A percentile compares a stretch with the other conserved stretches of the same genome.
phyloP scores from a whole-genome alignment of 1,139 yeast species.

The Debaryomycetaceae sp. region DNA sequence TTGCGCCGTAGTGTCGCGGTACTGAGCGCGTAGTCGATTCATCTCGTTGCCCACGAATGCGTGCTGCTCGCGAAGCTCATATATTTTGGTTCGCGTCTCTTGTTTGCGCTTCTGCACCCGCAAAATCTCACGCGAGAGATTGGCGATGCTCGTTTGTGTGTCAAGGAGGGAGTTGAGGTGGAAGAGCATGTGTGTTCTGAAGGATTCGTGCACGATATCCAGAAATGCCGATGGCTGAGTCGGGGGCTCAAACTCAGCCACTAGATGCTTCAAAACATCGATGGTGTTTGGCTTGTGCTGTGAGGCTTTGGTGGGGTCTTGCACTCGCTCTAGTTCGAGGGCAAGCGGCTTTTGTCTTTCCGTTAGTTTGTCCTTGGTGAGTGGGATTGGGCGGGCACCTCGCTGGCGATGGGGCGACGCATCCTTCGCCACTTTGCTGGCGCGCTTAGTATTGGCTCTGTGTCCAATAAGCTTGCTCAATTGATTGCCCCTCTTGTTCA shows the following conservation, averaged over 20 bases:
- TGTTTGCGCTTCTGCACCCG: conserved; percentile 38
- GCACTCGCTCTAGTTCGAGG: conserved; percentile 28
- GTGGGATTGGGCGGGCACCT: conserved; percentile 13
- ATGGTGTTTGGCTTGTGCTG: conserved; percentile 14
- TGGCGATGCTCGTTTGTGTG: conserved; percentile 38
- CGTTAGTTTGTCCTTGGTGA: conserved; percentile 15
- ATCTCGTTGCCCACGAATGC: conserved; percentile 35
- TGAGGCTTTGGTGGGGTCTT: conserved; percentile 11
- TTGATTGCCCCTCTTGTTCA: conserved; percentile 1
- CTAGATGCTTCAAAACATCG: conserved; percentile 34
- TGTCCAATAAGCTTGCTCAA: conserved; percentile 2
- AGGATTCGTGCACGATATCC: conserved; percentile 23
- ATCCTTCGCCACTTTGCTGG: too few species aligned
- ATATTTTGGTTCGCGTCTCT: conserved; percentile 35
- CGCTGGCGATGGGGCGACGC: too few species aligned
- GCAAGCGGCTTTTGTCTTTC: conserved; percentile 26
- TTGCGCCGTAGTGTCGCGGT: conserved; percentile 20
- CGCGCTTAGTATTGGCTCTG: background rate
- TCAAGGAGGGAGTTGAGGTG: conserved; percentile 31
- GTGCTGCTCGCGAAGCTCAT: conserved; percentile 34
- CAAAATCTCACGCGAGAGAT: conserved; percentile 32
- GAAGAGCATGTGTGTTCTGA: conserved; percentile 26
- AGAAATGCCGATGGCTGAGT: conserved; percentile 8
- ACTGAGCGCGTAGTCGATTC: conserved; percentile 31
- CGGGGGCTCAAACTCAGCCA: conserved; percentile 24